A percentile compares a stretch with the other conserved stretches of the same genome.
Conservation (phyloP, 805 yeast species). For the Kluyveromyces lactis region DNA sequence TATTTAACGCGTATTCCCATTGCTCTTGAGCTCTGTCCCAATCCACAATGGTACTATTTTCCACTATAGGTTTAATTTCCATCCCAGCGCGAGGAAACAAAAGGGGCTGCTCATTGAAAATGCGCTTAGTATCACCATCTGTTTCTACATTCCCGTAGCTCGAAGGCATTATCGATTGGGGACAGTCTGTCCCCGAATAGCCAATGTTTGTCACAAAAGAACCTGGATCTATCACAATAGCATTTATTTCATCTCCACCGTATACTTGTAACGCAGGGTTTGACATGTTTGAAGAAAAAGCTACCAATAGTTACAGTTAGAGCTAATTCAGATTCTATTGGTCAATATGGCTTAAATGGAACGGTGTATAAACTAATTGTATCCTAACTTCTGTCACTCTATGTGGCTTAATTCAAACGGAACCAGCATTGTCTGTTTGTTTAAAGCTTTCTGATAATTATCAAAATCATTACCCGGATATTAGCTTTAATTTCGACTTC, state of each 20-base stretch:
- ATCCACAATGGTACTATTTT: constrained; percentile 58
- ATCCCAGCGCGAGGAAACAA: constrained; percentile 43
- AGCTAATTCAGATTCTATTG: background rate
- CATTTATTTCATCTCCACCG: constrained; percentile 75
- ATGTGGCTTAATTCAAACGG: too few species aligned
- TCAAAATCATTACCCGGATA: too few species aligned
- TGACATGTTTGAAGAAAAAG: constrained; percentile 17
- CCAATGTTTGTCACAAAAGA: constrained; percentile 78
- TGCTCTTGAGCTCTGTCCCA: constrained; percentile 84
- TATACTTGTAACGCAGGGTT: constrained; percentile 42
- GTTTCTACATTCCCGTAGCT: constrained; percentile 38
- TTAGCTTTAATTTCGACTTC: too few species aligned
- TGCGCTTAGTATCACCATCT: constrained; percentile 14
- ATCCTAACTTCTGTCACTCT: too few species aligned
- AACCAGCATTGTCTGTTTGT: too few species aligned
- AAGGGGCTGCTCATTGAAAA: constrained; percentile 36
- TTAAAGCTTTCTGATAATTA: too few species aligned
- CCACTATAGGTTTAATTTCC: constrained; percentile 49
- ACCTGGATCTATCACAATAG: constrained; percentile 89
- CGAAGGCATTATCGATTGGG: constrained; percentile 69
- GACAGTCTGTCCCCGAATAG: constrained; percentile 87
- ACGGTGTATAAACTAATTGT: too few species aligned
- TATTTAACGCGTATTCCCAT: constrained; percentile 53
- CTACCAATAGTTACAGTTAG: background rate
- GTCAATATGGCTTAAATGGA: too few species aligned